These are phyloP conservation scores for Trebouxia sp. DNA, from an alignment of 139 green algal genomes.

Conservation along the genomic window DNA sequence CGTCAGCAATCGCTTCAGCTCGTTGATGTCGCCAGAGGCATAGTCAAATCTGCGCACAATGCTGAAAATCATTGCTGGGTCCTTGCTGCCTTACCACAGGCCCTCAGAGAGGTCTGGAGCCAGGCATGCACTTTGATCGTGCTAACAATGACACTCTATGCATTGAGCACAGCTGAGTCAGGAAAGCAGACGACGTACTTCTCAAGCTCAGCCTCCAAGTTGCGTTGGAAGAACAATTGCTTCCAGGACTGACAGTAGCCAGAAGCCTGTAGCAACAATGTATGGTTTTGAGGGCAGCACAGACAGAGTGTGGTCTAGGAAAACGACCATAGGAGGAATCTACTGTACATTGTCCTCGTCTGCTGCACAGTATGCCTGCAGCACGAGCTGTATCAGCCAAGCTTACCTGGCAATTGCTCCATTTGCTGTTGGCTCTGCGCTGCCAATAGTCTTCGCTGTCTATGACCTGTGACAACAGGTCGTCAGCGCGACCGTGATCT, in stretches of 20 bases:
- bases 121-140: not conserved
- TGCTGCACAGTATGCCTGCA: not conserved
- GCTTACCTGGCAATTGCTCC: slow-evolving; percentile 68
- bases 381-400: not conserved
- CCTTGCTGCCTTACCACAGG: no score
- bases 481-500: not conserved
- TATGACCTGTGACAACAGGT: slow-evolving; percentile 37
- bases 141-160: not conserved
- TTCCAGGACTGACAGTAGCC: slow-evolving; percentile 76
- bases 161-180: not conserved
- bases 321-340: not conserved
- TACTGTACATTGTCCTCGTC: not conserved
- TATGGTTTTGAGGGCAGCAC: not conserved
- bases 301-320: not conserved
- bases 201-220: slow-evolving; percentile 73
- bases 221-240: slow-evolving; percentile 84
- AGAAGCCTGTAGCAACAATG: not conserved
- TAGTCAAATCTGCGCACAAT: slow-evolving; percentile 57
- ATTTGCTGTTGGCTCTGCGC: slow-evolving; percentile 50
- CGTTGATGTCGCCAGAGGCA: slow-evolving; percentile 38
- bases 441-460: slow-evolving; percentile 79
- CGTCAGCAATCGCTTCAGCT: slow-evolving; percentile 65
- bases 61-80: not conserved
- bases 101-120: not conserved
- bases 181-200: slow-evolving; percentile 35